phyloP scores from a whole-genome alignment of 1,139 yeast species.

The Sugiyamaella grinbergsii region DNA sequence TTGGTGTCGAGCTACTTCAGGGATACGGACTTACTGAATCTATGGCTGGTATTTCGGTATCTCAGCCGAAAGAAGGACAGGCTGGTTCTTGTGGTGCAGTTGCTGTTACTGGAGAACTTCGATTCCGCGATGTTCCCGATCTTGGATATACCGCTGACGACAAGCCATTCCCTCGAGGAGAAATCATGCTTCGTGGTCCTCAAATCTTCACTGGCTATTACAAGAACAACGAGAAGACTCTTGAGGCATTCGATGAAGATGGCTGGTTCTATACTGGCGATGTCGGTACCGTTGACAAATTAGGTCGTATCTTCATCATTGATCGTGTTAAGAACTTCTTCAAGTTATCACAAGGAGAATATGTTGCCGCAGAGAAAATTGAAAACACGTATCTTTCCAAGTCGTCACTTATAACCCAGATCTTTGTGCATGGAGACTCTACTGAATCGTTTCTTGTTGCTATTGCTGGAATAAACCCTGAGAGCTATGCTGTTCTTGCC shows the following conservation, averaged over 20 bases:
- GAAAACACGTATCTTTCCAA: slow-evolving; percentile 63
- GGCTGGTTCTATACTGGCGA: slow-evolving; percentile 84
- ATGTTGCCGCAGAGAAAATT: slow-evolving; percentile 75
- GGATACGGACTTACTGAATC: slow-evolving; percentile 83
- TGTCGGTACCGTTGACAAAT: slow-evolving; percentile 57
- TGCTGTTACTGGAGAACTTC: slow-evolving; percentile 55
- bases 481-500: slow-evolving; percentile 38
- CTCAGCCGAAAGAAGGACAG: slow-evolving; percentile 50
- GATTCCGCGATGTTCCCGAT: slow-evolving; percentile 65
- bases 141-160: slow-evolving; percentile 62
- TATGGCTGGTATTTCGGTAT: slow-evolving; percentile 61
- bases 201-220: slow-evolving; percentile 63
- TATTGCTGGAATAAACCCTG: slow-evolving; percentile 62
- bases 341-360: slow-evolving; percentile 81
- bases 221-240: slow-evolving; percentile 58
- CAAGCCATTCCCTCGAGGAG: slow-evolving; percentile 55
- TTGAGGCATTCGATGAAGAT: slow-evolving; percentile 56
- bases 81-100: slow-evolving; percentile 67
- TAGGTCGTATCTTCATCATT: slow-evolving; percentile 61
- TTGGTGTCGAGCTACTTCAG: slow-evolving; percentile 61
- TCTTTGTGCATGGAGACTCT: slow-evolving; percentile 72
- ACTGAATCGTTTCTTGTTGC: slow-evolving; percentile 62
- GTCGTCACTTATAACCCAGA: slow-evolving; percentile 56
- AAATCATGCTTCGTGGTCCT: slow-evolving; percentile 67
- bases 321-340: slow-evolving; percentile 82